Evolutionary conservation across 1,284 basidiomycete species (phyloP).

Genomic region (Entoloma clypeatum): DNA sequence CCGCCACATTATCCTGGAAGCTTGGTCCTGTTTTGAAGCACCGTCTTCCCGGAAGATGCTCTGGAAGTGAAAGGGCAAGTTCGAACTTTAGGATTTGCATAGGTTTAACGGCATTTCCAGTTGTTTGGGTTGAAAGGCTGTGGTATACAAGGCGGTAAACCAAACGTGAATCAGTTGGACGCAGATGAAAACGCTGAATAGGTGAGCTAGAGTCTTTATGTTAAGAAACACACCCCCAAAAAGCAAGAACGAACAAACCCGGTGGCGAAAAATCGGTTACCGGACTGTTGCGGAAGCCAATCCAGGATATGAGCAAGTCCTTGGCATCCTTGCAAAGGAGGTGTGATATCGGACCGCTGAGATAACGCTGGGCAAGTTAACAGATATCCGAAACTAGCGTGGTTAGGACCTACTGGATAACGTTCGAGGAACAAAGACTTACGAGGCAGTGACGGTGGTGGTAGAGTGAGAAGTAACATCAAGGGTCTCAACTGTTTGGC

Average conservation of each 20-base stretch:
- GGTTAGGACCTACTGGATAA: background rate
- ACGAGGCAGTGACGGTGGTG: conserved; percentile 46
- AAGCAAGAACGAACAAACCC: conserved; percentile 38
- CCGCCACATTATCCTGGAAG: no score
- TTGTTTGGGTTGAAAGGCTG: conserved; percentile 23
- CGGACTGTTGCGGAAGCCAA: conserved; percentile 41
- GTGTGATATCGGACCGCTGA: conserved; percentile 37
- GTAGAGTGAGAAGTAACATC: conserved; percentile 3
- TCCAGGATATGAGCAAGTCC: conserved; percentile 41
- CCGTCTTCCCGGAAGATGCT: background rate
- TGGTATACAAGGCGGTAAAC: conserved; percentile 58
- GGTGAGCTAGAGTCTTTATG: conserved; percentile 43
- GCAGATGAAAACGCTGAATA: conserved; percentile 32
- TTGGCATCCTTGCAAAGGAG: conserved; percentile 48
- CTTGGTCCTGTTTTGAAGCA: no score
- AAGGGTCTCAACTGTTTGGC: background rate
- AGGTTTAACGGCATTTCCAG: conserved; percentile 9
- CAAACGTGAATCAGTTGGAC: conserved; percentile 35
- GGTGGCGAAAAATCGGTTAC: conserved; percentile 45
- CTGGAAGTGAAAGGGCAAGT: conserved; percentile 23
- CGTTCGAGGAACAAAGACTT: conserved; percentile 21
- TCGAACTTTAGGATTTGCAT: conserved; percentile 35
- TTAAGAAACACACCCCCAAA: conserved; percentile 4
- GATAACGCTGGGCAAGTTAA: conserved; percentile 41
- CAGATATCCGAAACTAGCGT: conserved; percentile 54